Percentiles rank a stretch among this genome's conserved stretches.
Evolutionary conservation across 1,139 yeast genomes (phyloP).

Genomic region (Saccharomyces hybrid): DNA sequence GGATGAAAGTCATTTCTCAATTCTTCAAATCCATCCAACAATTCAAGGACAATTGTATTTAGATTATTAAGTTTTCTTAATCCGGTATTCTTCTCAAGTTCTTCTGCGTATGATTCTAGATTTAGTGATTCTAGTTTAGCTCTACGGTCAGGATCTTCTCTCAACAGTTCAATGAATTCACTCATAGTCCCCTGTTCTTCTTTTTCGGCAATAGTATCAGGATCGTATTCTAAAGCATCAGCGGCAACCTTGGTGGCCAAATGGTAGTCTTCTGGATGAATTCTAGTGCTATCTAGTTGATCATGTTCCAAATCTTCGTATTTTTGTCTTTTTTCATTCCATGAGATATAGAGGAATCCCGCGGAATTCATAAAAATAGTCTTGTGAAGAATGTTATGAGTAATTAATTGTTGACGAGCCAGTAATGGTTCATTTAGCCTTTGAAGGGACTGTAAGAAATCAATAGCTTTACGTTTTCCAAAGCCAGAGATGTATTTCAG

Average conservation of each 20-base stretch:
- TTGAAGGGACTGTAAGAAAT: slow-evolving; percentile 75
- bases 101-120: slow-evolving; percentile 89
- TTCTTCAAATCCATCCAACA: slow-evolving; percentile 82
- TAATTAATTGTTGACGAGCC: slow-evolving; percentile 66
- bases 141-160: slow-evolving; percentile 61
- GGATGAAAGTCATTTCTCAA: slow-evolving; percentile 63
- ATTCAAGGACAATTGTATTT: slow-evolving; percentile 74
- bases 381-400: slow-evolving; percentile 70
- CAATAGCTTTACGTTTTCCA: slow-evolving; percentile 93
- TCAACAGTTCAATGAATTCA: slow-evolving; percentile 75
- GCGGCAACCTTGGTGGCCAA: slow-evolving; percentile 96
- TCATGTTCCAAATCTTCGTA: slow-evolving; percentile 60
- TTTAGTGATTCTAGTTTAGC: slow-evolving; percentile 71
- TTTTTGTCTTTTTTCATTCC: slow-evolving; percentile 40
- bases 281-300: slow-evolving; percentile 85
- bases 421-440: slow-evolving; percentile 52
- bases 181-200: slow-evolving; percentile 55
- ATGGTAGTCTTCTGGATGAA: slow-evolving; percentile 96
- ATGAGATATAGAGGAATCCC: slow-evolving; percentile 78
- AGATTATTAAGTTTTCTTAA: slow-evolving; percentile 31
- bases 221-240: slow-evolving; percentile 93
- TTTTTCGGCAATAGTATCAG: slow-evolving; percentile 79
- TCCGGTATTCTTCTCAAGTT: slow-evolving; percentile 58
- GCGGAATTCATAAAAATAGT: slow-evolving; percentile 87
- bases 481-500: slow-evolving; percentile 81